Conservation (phyloP, 257 asterid genomes). For the Solanum chilense region DNA sequence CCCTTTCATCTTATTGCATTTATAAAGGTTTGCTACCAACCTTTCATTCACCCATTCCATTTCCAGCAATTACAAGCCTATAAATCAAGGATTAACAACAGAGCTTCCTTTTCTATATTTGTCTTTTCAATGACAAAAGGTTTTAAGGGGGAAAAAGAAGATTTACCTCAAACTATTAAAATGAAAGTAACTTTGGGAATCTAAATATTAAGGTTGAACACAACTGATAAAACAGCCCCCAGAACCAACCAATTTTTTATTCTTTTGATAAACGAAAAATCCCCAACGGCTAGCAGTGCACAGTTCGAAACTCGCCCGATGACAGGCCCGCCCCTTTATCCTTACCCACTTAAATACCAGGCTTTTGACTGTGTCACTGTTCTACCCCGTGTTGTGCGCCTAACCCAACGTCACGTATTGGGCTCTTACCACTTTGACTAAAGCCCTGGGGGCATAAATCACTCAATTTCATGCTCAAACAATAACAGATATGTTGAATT, state of each 20-base stretch:
- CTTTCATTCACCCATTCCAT: neutral
- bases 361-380: neutral
- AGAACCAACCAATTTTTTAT: neutral
- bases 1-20: neutral
- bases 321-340: neutral
- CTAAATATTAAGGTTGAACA: neutral
- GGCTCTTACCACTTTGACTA: neutral
- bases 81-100: neutral
- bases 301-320: neutral
- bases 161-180: conserved; percentile 35
- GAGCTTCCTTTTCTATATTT: neutral
- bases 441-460: neutral
- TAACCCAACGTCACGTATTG: neutral
- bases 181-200: conserved; percentile 9
- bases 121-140: neutral
- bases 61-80: neutral
- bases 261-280: neutral
- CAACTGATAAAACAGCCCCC: conserved; percentile 7
- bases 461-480: neutral
- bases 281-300: neutral
- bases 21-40: neutral
- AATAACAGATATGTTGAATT: neutral
- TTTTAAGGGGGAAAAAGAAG: neutral
- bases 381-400: neutral
- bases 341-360: neutral